phyloP scores from a whole-genome alignment of 495 filamentous ascomycete species.

The Xylaria sp. region DNA sequence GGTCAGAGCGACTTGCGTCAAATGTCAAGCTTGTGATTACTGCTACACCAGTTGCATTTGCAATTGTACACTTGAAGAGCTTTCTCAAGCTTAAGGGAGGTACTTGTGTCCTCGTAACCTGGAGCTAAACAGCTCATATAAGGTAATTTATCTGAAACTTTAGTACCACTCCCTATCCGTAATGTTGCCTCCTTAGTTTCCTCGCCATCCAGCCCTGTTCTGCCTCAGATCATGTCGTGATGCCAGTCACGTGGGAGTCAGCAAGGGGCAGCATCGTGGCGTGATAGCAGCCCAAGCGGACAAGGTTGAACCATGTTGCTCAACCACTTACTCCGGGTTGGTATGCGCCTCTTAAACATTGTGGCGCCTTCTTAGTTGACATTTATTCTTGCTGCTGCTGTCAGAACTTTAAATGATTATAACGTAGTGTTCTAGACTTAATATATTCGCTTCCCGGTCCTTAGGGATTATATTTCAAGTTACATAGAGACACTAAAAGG shows the following conservation, averaged over 20 bases:
- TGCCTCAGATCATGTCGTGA: background rate
- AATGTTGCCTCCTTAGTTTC: background rate
- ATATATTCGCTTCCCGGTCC: background rate
- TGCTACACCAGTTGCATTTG: background rate
- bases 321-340: background rate
- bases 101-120: background rate
- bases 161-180: background rate
- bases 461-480: background rate
- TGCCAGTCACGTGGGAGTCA: background rate
- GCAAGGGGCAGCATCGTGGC: background rate
- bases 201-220: background rate
- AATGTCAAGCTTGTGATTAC: background rate
- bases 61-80: background rate
- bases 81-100: background rate
- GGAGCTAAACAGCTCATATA: background rate
- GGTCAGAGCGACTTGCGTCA: background rate
- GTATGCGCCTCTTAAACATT: background rate
- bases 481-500: background rate
- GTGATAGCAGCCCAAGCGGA: background rate
- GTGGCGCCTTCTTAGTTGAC: background rate
- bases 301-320: constrained; percentile 6
- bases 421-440: background rate
- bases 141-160: background rate
- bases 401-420: background rate
- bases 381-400: background rate